Conservation (phyloP, 2,329 filamentous ascomycete genomes). For the Fusarium bactridioides region DNA sequence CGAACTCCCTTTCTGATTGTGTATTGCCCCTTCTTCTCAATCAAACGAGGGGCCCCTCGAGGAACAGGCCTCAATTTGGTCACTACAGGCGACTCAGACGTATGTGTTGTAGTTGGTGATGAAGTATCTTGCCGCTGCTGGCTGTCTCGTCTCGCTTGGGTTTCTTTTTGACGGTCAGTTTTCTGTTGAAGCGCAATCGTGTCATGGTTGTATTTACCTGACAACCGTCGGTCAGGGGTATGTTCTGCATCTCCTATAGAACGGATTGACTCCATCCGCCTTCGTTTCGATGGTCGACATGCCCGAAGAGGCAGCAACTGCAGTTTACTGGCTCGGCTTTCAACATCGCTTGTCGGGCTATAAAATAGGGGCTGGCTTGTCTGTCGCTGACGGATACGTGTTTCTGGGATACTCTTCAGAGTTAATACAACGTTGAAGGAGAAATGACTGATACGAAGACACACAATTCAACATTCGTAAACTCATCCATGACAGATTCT, state of each 20-base stretch:
- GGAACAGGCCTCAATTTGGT: constrained; percentile 40
- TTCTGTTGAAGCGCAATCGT: not conserved
- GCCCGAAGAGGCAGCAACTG: not conserved
- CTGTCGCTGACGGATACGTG: constrained; percentile 3
- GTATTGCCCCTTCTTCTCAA: constrained; percentile 40
- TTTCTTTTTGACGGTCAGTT: not conserved
- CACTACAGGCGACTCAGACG: no score
- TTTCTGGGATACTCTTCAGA: constrained; percentile 29
- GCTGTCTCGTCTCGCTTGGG: not conserved
- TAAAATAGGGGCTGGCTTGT: not conserved
- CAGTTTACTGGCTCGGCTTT: not conserved
- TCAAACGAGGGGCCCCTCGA: constrained; percentile 35
- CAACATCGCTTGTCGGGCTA: not conserved
- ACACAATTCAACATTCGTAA: constrained; percentile 26
- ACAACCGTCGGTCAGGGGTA: not conserved
- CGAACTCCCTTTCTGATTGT: constrained; percentile 42
- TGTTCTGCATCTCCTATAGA: not conserved
- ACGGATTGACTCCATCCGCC: constrained; percentile 27
- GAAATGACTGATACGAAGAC: not conserved
- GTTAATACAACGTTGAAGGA: not conserved
- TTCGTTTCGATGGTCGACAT: constrained; percentile 8
- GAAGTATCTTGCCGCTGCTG: not conserved
- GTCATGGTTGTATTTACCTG: not conserved
- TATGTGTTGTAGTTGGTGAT: not conserved
- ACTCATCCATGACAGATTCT: constrained; percentile 18